Evolutionary conservation across 768 basidiomycete species (phyloP).

Genomic region (Tulasnella calospora): DNA sequence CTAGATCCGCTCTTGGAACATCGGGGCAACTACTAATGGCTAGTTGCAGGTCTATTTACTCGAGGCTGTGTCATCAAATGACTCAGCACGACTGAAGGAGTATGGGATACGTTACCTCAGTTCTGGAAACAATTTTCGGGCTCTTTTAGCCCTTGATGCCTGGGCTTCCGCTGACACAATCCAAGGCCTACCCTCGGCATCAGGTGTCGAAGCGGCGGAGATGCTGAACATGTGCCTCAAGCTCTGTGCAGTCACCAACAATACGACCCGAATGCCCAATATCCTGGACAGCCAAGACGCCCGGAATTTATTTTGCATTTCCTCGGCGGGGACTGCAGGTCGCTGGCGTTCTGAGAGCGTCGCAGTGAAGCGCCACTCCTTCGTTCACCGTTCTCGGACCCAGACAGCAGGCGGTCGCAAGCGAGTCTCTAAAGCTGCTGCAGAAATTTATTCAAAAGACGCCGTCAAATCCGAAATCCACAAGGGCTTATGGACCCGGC

Average conservation of each 20-base stretch:
- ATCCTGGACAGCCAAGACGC: background rate
- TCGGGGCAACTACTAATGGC: background rate
- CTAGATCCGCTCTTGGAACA: too few relatives aligned
- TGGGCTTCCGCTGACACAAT: background rate
- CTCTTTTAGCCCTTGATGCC: conserved; percentile 1
- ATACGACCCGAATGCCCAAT: too few relatives aligned
- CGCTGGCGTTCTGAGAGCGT: background rate
- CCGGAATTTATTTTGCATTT: background rate
- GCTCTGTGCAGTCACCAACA: background rate
- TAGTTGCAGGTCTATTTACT: background rate
- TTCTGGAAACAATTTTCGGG: background rate
- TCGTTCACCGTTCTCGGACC: background rate
- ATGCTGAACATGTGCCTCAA: background rate
- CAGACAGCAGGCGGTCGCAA: too few relatives aligned
- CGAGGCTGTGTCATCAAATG: background rate
- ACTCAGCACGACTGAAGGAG: background rate
- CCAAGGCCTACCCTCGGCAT: background rate
- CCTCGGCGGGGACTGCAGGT: background rate
- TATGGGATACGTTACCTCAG: background rate
- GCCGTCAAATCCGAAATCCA: background rate
- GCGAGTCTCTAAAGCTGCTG: too few relatives aligned
- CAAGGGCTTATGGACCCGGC: background rate
- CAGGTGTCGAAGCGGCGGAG: background rate
- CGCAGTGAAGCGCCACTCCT: background rate
- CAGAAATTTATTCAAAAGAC: background rate